Conservation (phyloP, 345 rosid genomes). For the Eucalyptus marginata region DNA sequence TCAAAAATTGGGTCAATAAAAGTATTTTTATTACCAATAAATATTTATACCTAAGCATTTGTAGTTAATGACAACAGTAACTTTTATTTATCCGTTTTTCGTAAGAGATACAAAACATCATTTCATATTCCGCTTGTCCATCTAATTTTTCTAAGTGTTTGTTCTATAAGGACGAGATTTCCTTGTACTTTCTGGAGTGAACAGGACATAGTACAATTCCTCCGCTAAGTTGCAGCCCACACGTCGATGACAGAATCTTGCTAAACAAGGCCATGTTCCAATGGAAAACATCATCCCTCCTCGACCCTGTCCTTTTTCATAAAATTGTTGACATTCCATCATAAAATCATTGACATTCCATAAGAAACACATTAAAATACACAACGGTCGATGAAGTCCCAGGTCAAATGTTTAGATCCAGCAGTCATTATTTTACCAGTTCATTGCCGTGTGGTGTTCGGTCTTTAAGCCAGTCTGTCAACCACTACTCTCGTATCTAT, state of each 20-base stretch:
- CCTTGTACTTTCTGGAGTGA: background rate
- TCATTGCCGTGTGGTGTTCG: background rate
- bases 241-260: background rate
- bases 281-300: background rate
- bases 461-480: background rate
- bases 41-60: background rate
- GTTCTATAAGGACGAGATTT: background rate
- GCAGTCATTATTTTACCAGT: background rate
- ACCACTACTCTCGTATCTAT: background rate
- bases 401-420: background rate
- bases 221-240: background rate
- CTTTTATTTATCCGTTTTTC: background rate
- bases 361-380: background rate
- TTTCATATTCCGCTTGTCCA: background rate
- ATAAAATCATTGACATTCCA: background rate
- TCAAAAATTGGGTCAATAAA: background rate
- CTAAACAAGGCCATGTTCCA: background rate
- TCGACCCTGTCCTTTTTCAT: background rate
- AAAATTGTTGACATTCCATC: background rate
- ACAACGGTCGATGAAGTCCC: background rate
- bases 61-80: background rate
- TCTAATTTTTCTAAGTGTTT: background rate
- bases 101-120: background rate
- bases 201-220: background rate
- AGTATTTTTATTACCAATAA: background rate